A percentile compares a stretch with the other conserved stretches of the same genome.
Conservation (phyloP, 345 rosid genomes). For the Salix caprea region DNA sequence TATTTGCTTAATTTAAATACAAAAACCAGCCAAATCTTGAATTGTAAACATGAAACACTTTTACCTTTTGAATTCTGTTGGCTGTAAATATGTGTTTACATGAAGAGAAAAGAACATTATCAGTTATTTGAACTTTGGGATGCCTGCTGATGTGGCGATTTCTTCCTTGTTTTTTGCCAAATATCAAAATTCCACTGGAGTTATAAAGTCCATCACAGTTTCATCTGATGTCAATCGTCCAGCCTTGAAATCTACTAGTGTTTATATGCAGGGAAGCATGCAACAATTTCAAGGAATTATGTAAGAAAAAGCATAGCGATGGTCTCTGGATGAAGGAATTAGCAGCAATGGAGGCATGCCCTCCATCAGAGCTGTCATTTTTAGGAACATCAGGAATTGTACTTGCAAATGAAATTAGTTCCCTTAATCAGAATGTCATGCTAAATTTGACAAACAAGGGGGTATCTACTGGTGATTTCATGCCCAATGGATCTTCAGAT, state of each 20-base stretch:
- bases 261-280: constrained; percentile 59
- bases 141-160: background rate
- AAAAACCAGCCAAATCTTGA: background rate
- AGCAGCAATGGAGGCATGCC: constrained; percentile 69
- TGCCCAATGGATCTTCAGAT: constrained; percentile 28
- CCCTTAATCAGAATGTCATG: constrained; percentile 23
- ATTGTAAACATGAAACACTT: background rate
- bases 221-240: background rate
- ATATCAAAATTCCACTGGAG: background rate
- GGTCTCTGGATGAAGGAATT: constrained; percentile 83
- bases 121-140: background rate
- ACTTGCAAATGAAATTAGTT: constrained; percentile 48
- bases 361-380: constrained; percentile 48
- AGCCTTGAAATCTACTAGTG: constrained; percentile 4
- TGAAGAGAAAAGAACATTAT: background rate
- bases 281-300: constrained; percentile 62
- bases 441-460: constrained; percentile 18
- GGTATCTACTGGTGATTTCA: constrained; percentile 1
- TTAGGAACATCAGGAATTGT: constrained; percentile 59
- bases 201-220: background rate
- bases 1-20: background rate
- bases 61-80: background rate
- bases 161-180: background rate
- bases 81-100: background rate
- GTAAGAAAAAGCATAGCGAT: constrained; percentile 66